A percentile compares a stretch with the other conserved stretches of the same genome.
phyloP scores from a whole-genome alignment of 2,329 filamentous ascomycete genomes.

The Penicillium aurantiogriseum region DNA sequence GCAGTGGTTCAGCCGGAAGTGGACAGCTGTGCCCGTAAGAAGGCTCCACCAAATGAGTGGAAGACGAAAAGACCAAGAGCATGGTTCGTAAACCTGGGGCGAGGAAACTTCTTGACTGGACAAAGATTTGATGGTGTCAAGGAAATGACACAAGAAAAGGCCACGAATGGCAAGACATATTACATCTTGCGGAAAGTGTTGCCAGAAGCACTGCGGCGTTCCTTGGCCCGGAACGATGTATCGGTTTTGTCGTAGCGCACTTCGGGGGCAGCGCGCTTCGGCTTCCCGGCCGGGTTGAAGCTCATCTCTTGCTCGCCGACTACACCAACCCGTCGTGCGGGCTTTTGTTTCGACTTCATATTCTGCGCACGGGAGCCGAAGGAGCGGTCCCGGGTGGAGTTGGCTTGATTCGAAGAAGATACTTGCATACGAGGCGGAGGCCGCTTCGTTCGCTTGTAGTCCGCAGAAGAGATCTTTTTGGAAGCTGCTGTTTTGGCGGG shows the following conservation, averaged over 20 bases:
- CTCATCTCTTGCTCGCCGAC: constrained; percentile 58
- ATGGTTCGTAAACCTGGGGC: not conserved
- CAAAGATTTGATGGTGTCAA: not conserved
- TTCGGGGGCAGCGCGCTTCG: constrained; percentile 29
- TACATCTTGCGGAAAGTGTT: constrained; percentile 51
- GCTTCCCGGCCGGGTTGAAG: constrained; percentile 55
- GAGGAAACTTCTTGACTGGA: not conserved
- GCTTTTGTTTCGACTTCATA: constrained; percentile 38
- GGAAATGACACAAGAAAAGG: not conserved
- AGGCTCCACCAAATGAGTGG: not conserved
- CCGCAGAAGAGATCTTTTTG: constrained; percentile 53
- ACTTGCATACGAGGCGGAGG: constrained; percentile 57
- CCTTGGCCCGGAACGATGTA: constrained; percentile 36
- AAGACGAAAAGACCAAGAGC: not conserved
- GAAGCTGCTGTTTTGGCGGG: constrained; percentile 32
- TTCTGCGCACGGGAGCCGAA: constrained; percentile 58
- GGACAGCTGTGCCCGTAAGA: not conserved
- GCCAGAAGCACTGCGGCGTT: constrained; percentile 50
- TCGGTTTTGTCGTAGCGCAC: constrained; percentile 21
- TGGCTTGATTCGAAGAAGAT: constrained; percentile 51
- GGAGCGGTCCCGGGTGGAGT: constrained; percentile 51
- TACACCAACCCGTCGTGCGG: constrained; percentile 33
- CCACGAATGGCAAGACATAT: constrained; percentile 12
- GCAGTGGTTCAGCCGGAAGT: not conserved
- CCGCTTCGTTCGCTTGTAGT: constrained; percentile 55